These are phyloP conservation scores for Candida railenensis DNA, from an alignment of 805 yeast species.

Conservation along the genomic window DNA sequence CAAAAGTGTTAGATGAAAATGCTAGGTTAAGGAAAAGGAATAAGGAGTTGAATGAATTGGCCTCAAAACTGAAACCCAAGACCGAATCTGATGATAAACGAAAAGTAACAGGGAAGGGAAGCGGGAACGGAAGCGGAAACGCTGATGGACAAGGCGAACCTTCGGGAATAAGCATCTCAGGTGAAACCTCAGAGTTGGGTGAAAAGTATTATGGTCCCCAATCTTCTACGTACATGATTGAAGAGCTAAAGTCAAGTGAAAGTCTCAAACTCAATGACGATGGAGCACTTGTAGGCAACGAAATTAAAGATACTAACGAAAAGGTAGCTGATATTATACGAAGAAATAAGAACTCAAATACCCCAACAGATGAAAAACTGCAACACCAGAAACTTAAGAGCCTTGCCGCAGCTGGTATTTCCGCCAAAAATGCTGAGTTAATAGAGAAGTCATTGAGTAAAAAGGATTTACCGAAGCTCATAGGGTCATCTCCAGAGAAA, in stretches of 20 bases:
- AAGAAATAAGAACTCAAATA: background rate
- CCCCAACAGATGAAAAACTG: background rate
- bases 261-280: too few species aligned
- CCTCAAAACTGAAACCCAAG: background rate
- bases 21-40: background rate
- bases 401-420: background rate
- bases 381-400: conserved; percentile 1
- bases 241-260: conserved; percentile 20
- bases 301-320: background rate
- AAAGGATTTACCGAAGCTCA: conserved; percentile 30
- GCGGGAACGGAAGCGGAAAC: background rate
- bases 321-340: background rate
- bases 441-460: conserved; percentile 24
- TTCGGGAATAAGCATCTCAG: conserved; percentile 21
- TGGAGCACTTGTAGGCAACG: background rate
- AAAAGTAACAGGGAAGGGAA: background rate
- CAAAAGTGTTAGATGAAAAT: background rate
- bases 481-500: conserved; percentile 8
- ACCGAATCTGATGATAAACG: background rate
- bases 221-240: conserved; percentile 48
- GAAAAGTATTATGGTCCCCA: conserved; percentile 52
- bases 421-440: conserved; percentile 4
- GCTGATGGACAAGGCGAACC: background rate
- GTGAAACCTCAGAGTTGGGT: conserved; percentile 39
- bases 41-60: background rate